Conservation (phyloP, 148 eudicot genomes). For the Silene conica region DNA sequence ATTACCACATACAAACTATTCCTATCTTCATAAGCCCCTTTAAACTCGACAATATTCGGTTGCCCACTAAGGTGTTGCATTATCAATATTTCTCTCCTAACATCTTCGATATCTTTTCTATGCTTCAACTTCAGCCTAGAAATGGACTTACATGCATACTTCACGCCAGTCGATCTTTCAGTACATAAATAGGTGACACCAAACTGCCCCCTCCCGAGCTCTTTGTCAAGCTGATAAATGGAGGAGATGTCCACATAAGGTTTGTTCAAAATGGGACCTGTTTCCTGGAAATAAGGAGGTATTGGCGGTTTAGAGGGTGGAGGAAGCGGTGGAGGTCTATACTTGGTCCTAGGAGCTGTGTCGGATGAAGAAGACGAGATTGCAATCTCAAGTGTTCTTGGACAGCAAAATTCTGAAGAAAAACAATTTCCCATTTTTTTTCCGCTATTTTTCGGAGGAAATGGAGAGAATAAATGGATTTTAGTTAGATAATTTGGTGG, state of each 20-base stretch:
- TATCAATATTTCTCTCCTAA: slow-evolving; percentile 59
- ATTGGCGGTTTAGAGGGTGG: slow-evolving; percentile 11
- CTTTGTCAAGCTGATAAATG: slow-evolving; percentile 49
- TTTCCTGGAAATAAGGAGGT: neutral
- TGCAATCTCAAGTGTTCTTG: slow-evolving; percentile 34
- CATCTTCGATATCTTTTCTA: slow-evolving; percentile 56
- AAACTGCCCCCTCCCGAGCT: slow-evolving; percentile 83
- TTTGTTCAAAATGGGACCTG: slow-evolving; percentile 38
- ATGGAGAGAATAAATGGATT: neutral
- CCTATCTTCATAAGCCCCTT: slow-evolving; percentile 72
- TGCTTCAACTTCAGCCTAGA: slow-evolving; percentile 49
- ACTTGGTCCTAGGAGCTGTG: slow-evolving; percentile 15
- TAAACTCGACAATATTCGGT: slow-evolving; percentile 80
- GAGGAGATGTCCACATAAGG: slow-evolving; percentile 49
- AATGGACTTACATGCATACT: slow-evolving; percentile 78
- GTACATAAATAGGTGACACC: slow-evolving; percentile 70
- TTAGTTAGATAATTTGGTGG: neutral
- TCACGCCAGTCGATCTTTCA: slow-evolving; percentile 44
- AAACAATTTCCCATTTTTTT: slow-evolving; percentile 29
- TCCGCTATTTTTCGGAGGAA: neutral
- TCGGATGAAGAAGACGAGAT: slow-evolving; percentile 36
- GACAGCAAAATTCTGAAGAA: slow-evolving; percentile 17
- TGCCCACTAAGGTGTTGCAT: slow-evolving; percentile 77
- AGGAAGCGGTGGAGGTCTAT: slow-evolving; percentile 24
- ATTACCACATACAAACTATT: slow-evolving; percentile 56